phyloP scores from a whole-genome alignment of 192 early-diverging fungal species.

The Rhizophagus prolifer region DNA sequence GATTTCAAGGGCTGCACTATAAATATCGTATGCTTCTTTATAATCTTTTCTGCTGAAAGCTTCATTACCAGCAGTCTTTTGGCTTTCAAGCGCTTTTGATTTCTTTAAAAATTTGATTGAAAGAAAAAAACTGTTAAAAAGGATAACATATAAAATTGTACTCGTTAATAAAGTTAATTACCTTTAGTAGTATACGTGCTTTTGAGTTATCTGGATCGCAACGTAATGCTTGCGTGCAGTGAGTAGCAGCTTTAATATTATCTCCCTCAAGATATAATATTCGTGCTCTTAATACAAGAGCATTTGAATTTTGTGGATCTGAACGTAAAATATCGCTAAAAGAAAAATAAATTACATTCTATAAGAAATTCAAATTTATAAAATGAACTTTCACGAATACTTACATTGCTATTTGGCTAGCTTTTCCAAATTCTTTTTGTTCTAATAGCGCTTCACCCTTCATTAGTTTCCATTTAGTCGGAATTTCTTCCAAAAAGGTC shows the following conservation, averaged over 20 bases:
- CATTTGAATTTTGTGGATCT: constrained; percentile 70
- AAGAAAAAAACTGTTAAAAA: not conserved
- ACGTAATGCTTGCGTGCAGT: constrained; percentile 61
- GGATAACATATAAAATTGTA: not conserved
- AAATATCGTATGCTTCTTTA: constrained; percentile 65
- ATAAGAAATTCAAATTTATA: not conserved
- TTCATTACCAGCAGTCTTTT: constrained; percentile 74
- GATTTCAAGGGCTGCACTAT: constrained; percentile 64
- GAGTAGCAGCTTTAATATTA: constrained; percentile 49
- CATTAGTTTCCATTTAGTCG: constrained; percentile 65
- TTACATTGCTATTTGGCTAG: constrained; percentile 49
- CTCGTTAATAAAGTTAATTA: not conserved
- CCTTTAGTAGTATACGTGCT: constrained; percentile 56
- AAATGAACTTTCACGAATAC: not conserved
- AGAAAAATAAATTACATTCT: not conserved
- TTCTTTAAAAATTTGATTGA: constrained; percentile 40
- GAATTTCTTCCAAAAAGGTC: constrained; percentile 39
- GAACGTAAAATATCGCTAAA: constrained; percentile 55
- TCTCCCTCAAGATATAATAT: constrained; percentile 73
- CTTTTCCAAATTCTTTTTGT: constrained; percentile 61
- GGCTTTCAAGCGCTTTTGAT: constrained; percentile 59
- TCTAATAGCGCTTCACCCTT: constrained; percentile 66
- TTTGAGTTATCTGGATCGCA: constrained; percentile 78
- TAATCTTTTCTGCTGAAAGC: constrained; percentile 61
- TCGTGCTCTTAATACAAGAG: constrained; percentile 63